Base-by-base conservation (phyloP, 441 rosid species). In the Gossypium aridum region DNA sequence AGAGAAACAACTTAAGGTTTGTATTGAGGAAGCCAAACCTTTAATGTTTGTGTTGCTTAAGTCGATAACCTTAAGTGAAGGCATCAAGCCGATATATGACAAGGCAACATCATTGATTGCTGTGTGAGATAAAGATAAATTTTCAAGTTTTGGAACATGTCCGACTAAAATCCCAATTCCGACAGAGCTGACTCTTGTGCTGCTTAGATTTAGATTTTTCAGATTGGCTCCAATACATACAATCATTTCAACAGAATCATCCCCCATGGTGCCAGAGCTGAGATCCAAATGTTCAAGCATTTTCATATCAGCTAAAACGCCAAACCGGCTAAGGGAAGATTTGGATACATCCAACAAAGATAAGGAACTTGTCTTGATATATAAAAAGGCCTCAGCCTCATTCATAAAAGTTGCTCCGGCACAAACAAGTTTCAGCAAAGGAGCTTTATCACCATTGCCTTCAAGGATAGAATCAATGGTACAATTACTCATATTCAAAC, bases 401-500 rank as follows among this genome's bases (percentile, higher is more conserved):
- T 87, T 86, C 25, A 68, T 49, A 70, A 91, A 92, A 51, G 87
- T 91, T 57, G 91, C 83, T 82, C 96, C 98, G 0, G 93, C 74
- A 20, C 87, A 83, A 76, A 77, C 78, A 54, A 96, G 92, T 84
- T 83, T 90, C 70, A 71, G 39, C 71, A 96, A 81, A 75, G 83
- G 85, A 81, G 88, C 86, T 83, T 85, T 74, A 54, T 74, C 73
- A 70, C 81, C 84, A 54, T 75, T 77, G 6, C 72, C 78, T 71
- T 74, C 71, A 74, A 89, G 77, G 64, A 87, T 34, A 73, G 90
- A 86, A 73, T 86, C 76, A 81, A 93, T 79, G 60, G 77, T 80
- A 69, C 97, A 96, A 74, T 89, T 86, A 77, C 94, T 92, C 92
- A 93, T 83, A 82, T 91, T 92, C 75, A 96, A 85, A 86, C 85